Conservation (phyloP, 2,329 filamentous ascomycete species). For the Ophiostoma novo-ulmi region DNA sequence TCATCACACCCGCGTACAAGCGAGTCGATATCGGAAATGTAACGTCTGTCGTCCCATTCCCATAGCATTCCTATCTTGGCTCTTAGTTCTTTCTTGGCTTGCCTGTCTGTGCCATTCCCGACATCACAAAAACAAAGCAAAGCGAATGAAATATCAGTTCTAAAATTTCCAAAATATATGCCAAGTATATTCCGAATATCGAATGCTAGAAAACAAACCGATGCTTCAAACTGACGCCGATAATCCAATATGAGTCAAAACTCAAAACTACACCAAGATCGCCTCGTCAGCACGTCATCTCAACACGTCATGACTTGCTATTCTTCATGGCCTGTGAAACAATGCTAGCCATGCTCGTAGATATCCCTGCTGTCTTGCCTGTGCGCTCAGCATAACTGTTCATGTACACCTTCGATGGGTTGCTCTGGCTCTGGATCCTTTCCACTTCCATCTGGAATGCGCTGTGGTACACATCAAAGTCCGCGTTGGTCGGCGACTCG, state of each 20-base stretch:
- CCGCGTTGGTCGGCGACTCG: conserved; percentile 77
- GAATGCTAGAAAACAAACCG: not conserved
- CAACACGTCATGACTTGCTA: not conserved
- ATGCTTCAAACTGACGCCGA: not conserved
- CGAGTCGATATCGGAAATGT: not conserved
- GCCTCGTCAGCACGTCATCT: not conserved
- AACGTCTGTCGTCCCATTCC: not conserved
- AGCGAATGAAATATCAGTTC: too few species aligned
- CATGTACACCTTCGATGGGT: conserved; percentile 43
- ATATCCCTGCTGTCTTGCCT: not conserved
- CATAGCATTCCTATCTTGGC: not conserved
- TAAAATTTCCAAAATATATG: not conserved
- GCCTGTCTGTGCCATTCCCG: not conserved
- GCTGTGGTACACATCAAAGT: conserved; percentile 82
- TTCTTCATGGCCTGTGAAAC: not conserved
- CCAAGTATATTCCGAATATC: not conserved
- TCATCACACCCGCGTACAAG: not conserved
- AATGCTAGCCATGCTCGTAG: conserved; percentile 3
- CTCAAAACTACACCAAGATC: not conserved
- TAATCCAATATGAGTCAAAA: not conserved
- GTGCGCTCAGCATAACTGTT: conserved; percentile 38
- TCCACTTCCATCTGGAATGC: conserved; percentile 81
- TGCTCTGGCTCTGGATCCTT: conserved; percentile 51
- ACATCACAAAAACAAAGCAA: too few species aligned
- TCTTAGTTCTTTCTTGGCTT: not conserved